Percentiles rank a stretch among this genome's conserved stretches.
phyloP scores from a whole-genome alignment of 345 rosid species.

The Salix dunnii region DNA sequence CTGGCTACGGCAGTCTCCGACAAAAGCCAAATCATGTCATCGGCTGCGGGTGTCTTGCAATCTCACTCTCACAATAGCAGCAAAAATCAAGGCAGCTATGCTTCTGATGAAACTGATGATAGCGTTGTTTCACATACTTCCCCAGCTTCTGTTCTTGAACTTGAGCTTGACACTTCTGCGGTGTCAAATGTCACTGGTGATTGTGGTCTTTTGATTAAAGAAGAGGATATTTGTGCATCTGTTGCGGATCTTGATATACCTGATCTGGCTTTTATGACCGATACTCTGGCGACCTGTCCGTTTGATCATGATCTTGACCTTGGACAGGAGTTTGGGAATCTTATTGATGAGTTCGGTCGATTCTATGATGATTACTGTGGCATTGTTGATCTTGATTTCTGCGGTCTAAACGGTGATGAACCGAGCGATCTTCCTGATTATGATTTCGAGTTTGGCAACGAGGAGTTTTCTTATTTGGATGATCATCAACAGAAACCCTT shows the following conservation, averaged over 20 bases:
- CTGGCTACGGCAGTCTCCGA: slow-evolving; percentile 26
- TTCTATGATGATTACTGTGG: slow-evolving; percentile 48
- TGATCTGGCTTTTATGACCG: slow-evolving; percentile 42
- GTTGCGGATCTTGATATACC: slow-evolving; percentile 41
- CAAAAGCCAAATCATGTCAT: slow-evolving; percentile 20
- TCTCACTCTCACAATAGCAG: slow-evolving; percentile 10
- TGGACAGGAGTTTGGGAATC: slow-evolving; percentile 35
- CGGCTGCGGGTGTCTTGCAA: slow-evolving; percentile 6
- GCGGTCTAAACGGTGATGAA: slow-evolving; percentile 41
- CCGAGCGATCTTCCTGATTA: slow-evolving; percentile 73
- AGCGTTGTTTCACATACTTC: slow-evolving; percentile 55
- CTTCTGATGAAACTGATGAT: slow-evolving; percentile 45
- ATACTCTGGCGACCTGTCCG: slow-evolving; percentile 30
- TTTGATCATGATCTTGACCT: slow-evolving; percentile 40
- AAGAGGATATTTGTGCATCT: slow-evolving; percentile 16
- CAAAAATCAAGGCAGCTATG: neutral
- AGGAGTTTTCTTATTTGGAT: slow-evolving; percentile 40
- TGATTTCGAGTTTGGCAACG: slow-evolving; percentile 48
- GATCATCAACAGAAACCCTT: slow-evolving; percentile 22
- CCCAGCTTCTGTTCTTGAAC: slow-evolving; percentile 46
- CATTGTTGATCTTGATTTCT: slow-evolving; percentile 48
- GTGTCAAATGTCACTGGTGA: slow-evolving; percentile 22
- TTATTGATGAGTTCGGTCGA: slow-evolving; percentile 51
- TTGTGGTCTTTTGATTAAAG: slow-evolving; percentile 4
- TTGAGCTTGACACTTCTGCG: slow-evolving; percentile 45